Percentiles rank a stretch among this genome's conserved stretches.
These are phyloP conservation scores for Smittium culicis DNA, from an alignment of 371 early-diverging fungal genomes.

Conservation along the genomic window DNA sequence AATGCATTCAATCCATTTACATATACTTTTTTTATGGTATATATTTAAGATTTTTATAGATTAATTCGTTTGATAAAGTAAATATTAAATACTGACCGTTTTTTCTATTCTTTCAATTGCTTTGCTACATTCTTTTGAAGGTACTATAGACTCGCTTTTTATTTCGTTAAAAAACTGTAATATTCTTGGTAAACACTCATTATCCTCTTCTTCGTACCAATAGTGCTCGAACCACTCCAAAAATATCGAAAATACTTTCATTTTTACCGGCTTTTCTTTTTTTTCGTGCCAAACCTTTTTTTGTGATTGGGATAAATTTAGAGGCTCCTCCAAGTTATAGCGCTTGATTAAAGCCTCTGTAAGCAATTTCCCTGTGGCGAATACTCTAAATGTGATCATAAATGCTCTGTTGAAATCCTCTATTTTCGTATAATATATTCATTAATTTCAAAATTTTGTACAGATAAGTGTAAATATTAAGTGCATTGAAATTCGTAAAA, in stretches of 20 bases:
- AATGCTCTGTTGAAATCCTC: slow-evolving; percentile 54
- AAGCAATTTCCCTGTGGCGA: slow-evolving; percentile 55
- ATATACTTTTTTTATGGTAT: too few species aligned
- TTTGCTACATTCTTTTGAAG: slow-evolving; percentile 22
- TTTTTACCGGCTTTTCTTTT: slow-evolving; percentile 59
- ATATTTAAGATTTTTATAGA: too few species aligned
- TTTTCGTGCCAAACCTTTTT: slow-evolving; percentile 60
- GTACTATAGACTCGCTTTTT: slow-evolving; percentile 12
- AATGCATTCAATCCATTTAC: too few species aligned
- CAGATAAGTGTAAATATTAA: too few species aligned
- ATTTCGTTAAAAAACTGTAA: slow-evolving; percentile 23
- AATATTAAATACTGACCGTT: not conserved
- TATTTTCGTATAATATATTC: too few species aligned
- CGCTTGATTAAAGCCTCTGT: slow-evolving; percentile 54
- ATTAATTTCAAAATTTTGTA: too few species aligned
- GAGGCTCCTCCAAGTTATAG: slow-evolving; percentile 49
- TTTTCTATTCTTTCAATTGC: slow-evolving; percentile 17
- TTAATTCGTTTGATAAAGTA: slow-evolving; percentile 14
- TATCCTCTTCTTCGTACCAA: slow-evolving; percentile 50
- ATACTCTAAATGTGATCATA: slow-evolving; percentile 75
- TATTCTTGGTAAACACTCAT: slow-evolving; percentile 15
- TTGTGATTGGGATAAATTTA: slow-evolving; percentile 42
- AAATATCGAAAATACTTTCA: slow-evolving; percentile 71
- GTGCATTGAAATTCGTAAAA: too few species aligned
- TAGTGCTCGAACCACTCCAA: slow-evolving; percentile 73